Evolutionary conservation across 2,329 filamentous ascomycete species (phyloP), one percentile per base, ranked within the genome.

Genomic region (Fusarium sp.): DNA sequence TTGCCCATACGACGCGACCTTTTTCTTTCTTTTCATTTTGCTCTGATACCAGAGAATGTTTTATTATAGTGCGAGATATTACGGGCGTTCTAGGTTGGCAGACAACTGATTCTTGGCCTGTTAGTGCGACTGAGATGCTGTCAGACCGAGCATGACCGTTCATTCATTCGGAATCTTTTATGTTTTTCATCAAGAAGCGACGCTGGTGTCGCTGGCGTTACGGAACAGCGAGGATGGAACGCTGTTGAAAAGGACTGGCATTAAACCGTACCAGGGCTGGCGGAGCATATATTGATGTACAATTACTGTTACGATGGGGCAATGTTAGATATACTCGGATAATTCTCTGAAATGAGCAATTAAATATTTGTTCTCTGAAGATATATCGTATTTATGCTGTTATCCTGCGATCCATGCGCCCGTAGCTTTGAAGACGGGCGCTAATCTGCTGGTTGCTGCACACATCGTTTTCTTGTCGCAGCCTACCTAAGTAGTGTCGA

Each of bases 181-280:
- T 61, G 8, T 60, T 53, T 32, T 54, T 50, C 40, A 67, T 65
- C 35, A 57, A 61, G 53, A 69, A 64, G 76, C 78, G 79, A 80
- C 73, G 43, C 60, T 59, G 65, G 44, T 69, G 74, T 80, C 77
- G 75, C 75, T 50, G 79, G 79, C 78, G 79, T 81, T 80, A 69
- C 46, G 64, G 60, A 73, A 67, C 60, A 75, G 68, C 72, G 58
- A 74, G 40, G 43, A 69, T 47, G 63, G 43, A 50, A 59, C 60
- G 71, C 71, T 74, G 64, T 64, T 52, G 59, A 73, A 73, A 73
- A 74, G 71, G 62, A 47, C 60, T 72, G 67, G 38, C 44, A 56
- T 50, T 60, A 40, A 42, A 56, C 46, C 43, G 56, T 58, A 62
- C 52, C 35, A 58, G 62, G 60, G 54, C 56, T 47, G 57, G 50